These are phyloP conservation scores for Camptophora hylomeconis DNA, from an alignment of 2,329 filamentous ascomycete species.

Conservation along the genomic window DNA sequence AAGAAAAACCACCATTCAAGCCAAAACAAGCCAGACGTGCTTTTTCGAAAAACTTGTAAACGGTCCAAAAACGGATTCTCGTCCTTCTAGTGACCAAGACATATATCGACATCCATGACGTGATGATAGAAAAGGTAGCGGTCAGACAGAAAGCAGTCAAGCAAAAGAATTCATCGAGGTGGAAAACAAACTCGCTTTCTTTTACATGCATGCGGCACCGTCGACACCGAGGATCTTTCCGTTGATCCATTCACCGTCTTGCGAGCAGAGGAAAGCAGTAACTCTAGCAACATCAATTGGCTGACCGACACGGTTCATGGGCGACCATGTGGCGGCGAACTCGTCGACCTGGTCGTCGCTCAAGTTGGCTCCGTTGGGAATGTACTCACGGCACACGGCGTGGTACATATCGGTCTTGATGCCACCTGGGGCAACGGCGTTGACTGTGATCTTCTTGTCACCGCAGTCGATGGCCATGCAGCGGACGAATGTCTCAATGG, in stretches of 20 bases:
- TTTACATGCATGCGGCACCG: conserved; percentile 21
- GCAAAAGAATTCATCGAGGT: neutral
- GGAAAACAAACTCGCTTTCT: too few species aligned
- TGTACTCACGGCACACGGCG: conserved; percentile 26
- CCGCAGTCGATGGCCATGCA: conserved; percentile 59
- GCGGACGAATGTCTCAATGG: conserved; percentile 65
- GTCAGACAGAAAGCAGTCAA: neutral
- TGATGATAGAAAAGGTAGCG: too few species aligned
- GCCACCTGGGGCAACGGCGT: conserved; percentile 53
- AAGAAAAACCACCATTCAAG: too few species aligned
- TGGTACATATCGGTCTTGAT: conserved; percentile 60
- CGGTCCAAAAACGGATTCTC: too few species aligned
- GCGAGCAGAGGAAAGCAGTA: conserved; percentile 41
- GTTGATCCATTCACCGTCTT: conserved; percentile 46
- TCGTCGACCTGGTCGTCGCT: conserved; percentile 16
- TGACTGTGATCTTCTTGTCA: conserved; percentile 54
- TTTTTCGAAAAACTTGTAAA: too few species aligned
- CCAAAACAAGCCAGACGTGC: too few species aligned
- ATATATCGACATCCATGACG: neutral
- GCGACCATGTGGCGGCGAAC: conserved; percentile 28
- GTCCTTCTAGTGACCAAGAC: neutral
- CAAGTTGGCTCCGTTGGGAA: conserved; percentile 25
- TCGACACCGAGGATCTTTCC: conserved; percentile 27
- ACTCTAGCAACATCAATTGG: conserved; percentile 48
- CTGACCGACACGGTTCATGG: conserved; percentile 44